A percentile compares a stretch with the other conserved stretches of the same genome.
phyloP scores from a whole-genome alignment of 768 basidiomycete genomes.

The Dacryopinax spathularia region DNA sequence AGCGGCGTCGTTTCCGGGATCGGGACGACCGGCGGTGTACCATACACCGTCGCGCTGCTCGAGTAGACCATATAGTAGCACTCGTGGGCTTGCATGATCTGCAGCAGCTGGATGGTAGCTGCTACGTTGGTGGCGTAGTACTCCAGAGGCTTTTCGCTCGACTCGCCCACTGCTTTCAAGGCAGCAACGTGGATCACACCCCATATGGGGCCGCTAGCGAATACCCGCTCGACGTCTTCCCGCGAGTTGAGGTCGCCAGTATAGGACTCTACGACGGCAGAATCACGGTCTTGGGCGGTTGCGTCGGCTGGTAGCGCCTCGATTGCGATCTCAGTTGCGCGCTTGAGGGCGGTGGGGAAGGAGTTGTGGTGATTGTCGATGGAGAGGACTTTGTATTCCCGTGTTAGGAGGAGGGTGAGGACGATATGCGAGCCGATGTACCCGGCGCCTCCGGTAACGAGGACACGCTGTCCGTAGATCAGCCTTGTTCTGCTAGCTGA shows the following conservation, averaged over 20 bases:
- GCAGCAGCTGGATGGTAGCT: slow-evolving; percentile 72
- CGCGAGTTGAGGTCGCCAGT: slow-evolving; percentile 60
- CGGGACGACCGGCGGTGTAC: slow-evolving; percentile 79
- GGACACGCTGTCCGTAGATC: slow-evolving; percentile 33
- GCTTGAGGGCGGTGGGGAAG: slow-evolving; percentile 52
- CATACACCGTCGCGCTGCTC: slow-evolving; percentile 96
- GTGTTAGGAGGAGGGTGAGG: slow-evolving; percentile 67
- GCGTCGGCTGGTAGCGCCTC: slow-evolving; percentile 53
- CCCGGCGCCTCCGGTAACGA: slow-evolving; percentile 72
- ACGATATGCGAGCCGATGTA: slow-evolving; percentile 96
- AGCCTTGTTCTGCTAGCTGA: background rate
- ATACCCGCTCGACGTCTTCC: slow-evolving; percentile 60
- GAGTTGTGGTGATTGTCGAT: slow-evolving; percentile 96
- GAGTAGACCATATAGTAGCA: slow-evolving; percentile 89
- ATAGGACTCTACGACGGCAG: slow-evolving; percentile 55
- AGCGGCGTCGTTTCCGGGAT: slow-evolving; percentile 86
- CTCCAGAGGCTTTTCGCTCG: slow-evolving; percentile 75
- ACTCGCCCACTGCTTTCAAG: slow-evolving; percentile 95
- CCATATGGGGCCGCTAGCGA: slow-evolving; percentile 81
- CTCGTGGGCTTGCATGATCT: slow-evolving; percentile 72
- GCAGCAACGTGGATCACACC: slow-evolving; percentile 94
- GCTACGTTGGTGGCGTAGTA: slow-evolving; percentile 93
- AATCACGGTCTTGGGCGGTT: slow-evolving; percentile 52
- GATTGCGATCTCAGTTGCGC: slow-evolving; percentile 67
- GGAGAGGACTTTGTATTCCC: slow-evolving; percentile 81